phyloP scores from a whole-genome alignment of 352 stramenopile genomes.

The Phytopythium cucurbitacearum region DNA sequence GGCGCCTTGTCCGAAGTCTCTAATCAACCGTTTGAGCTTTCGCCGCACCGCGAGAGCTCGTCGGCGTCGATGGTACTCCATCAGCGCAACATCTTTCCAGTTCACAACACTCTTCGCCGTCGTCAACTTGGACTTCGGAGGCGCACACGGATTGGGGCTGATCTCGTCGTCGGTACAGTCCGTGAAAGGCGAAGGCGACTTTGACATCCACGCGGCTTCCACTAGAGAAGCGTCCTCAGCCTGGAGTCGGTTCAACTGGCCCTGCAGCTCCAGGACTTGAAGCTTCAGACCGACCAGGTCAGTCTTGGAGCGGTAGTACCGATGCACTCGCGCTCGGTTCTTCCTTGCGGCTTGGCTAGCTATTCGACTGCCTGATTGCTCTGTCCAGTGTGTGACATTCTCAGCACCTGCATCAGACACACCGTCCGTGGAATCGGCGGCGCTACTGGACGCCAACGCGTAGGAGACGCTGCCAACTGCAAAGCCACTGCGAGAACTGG shows the following conservation, averaged over 20 bases:
- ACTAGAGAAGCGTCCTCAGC: not conserved
- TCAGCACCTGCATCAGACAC: too few relatives aligned
- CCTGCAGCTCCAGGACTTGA: not conserved
- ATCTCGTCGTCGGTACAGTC: not conserved
- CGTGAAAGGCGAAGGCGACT: not conserved
- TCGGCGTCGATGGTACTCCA: not conserved
- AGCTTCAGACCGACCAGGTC: not conserved
- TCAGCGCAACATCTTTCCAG: not conserved
- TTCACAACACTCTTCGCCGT: not conserved
- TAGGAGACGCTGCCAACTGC: too few relatives aligned
- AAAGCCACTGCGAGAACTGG: too few relatives aligned
- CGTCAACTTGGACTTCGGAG: not conserved
- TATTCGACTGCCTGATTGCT: too few relatives aligned
- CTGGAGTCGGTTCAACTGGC: not conserved
- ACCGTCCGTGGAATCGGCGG: too few relatives aligned
- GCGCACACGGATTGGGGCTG: not conserved
- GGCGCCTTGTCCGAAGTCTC: not conserved
- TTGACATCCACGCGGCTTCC: not conserved
- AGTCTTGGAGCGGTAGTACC: conserved; percentile 1
- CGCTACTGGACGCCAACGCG: too few relatives aligned
- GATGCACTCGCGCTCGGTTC: conserved; percentile 1
- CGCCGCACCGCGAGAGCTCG: not conserved
- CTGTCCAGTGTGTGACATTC: too few relatives aligned
- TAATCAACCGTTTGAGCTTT: conserved; percentile 1
- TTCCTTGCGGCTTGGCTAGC: not conserved